These are phyloP conservation scores for Punctularia strigosozonata DNA, from an alignment of 768 basidiomycete genomes.

Conservation along the genomic window DNA sequence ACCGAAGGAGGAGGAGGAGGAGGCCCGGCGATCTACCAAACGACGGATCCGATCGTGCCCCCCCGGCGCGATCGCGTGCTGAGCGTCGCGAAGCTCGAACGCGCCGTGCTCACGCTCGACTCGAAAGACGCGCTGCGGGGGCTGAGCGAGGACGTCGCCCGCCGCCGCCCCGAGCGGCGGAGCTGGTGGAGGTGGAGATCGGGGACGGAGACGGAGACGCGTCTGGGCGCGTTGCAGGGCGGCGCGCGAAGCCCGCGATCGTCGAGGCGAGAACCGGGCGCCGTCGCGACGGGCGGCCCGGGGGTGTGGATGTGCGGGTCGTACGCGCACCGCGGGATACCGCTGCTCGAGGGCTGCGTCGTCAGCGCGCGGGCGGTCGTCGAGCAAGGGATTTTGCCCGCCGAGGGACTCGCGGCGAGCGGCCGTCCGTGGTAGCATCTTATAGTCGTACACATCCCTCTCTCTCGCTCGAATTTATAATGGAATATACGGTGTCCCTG, in stretches of 20 bases:
- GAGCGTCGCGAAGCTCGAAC: constrained; percentile 47
- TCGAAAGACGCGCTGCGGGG: constrained; percentile 39
- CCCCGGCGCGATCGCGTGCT: constrained; percentile 37
- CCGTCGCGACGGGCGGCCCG: constrained; percentile 18
- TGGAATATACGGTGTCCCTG: no score
- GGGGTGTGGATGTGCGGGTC: constrained; percentile 66
- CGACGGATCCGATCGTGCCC: constrained; percentile 58
- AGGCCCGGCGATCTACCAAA: constrained; percentile 45
- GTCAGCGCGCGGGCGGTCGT: constrained; percentile 52
- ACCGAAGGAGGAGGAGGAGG: no score
- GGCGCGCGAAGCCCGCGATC: constrained; percentile 20
- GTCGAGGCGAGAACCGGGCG: no score
- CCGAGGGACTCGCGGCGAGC: no score
- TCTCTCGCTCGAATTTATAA: no score
- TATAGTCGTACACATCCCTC: no score
- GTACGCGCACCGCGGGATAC: constrained; percentile 62
- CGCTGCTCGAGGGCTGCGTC: constrained; percentile 72
- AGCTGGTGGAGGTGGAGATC: constrained; percentile 17
- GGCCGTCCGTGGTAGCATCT: no score
- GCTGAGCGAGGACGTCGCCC: constrained; percentile 26
- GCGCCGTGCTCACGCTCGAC: constrained; percentile 41
- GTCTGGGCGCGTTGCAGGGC: constrained; percentile 42
- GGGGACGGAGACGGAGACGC: no score
- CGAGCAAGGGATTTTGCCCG: constrained; percentile 16
- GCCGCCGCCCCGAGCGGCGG: constrained; percentile 1